Conservation (phyloP, 169 alveolate genomes). For the Toxoplasma gondii region DNA sequence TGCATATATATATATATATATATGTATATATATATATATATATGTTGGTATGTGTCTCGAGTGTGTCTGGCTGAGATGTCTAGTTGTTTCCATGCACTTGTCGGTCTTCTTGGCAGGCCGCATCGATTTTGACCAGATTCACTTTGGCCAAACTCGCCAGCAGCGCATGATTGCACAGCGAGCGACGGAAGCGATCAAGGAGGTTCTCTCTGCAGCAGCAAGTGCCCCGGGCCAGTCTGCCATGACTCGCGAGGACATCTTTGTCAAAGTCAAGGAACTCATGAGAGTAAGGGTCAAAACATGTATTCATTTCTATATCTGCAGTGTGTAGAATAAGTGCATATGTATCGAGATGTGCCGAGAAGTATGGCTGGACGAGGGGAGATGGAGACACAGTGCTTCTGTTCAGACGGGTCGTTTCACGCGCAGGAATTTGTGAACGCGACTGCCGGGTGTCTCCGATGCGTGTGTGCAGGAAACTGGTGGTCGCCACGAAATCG, state of each 20-base stretch:
- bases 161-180: slow-evolving; percentile 62
- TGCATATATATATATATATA: no score
- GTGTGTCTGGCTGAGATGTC: background rate
- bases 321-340: background rate
- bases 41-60: no score
- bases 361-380: no score
- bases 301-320: background rate
- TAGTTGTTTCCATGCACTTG: background rate
- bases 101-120: slow-evolving; percentile 43
- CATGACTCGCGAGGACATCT: slow-evolving; percentile 37
- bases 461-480: background rate
- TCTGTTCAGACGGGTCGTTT: no score
- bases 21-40: no score
- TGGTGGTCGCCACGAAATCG: slow-evolving; percentile 15
- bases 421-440: no score
- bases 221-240: slow-evolving; percentile 23
- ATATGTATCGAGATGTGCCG: no score
- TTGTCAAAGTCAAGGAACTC: slow-evolving; percentile 31
- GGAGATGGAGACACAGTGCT: no score
- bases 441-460: no score
- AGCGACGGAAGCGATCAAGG: slow-evolving; percentile 46
- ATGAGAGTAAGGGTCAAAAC: slow-evolving; percentile 25
- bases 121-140: slow-evolving; percentile 62
- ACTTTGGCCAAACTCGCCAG: slow-evolving; percentile 62
- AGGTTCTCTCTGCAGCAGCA: slow-evolving; percentile 45